A percentile compares a stretch with the other conserved stretches of the same genome.
phyloP scores from a whole-genome alignment of 2,329 filamentous ascomycete genomes.

The Pseudogymnoascus sp. region DNA sequence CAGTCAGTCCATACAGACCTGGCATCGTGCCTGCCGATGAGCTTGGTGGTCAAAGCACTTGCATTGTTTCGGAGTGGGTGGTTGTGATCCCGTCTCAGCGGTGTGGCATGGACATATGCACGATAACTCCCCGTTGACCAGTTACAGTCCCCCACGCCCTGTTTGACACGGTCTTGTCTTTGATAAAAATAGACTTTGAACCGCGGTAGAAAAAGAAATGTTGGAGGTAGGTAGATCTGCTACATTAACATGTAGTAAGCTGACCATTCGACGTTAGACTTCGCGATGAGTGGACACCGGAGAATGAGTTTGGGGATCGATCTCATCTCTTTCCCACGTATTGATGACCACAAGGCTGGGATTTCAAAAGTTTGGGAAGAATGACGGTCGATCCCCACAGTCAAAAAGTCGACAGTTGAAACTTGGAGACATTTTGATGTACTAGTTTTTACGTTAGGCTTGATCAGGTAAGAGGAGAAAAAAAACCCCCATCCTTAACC shows the following conservation, averaged over 20 bases:
- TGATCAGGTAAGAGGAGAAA: neutral
- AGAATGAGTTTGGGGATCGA: neutral
- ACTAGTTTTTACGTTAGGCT: neutral
- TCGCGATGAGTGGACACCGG: neutral
- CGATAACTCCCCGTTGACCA: neutral
- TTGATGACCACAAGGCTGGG: neutral
- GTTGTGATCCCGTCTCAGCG: neutral
- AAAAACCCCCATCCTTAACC: neutral
- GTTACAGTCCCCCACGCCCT: neutral
- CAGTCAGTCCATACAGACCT: neutral
- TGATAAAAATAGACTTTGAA: conserved; percentile 5
- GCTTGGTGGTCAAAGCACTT: conserved; percentile 1
- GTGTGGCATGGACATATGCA: neutral
- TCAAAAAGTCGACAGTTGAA: neutral
- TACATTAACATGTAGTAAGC: neutral
- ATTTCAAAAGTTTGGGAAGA: conserved; percentile 10
- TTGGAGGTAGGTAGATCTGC: neutral
- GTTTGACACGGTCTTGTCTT: neutral
- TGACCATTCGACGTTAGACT: neutral
- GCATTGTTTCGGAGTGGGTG: neutral
- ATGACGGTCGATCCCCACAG: conserved; percentile 16
- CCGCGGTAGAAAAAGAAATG: neutral
- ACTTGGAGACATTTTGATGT: neutral
- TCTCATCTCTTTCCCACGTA: conserved; percentile 1
- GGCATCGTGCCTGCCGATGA: neutral